Conservation (phyloP, 2,329 filamentous ascomycete species). For the Talaromyces sp. region DNA sequence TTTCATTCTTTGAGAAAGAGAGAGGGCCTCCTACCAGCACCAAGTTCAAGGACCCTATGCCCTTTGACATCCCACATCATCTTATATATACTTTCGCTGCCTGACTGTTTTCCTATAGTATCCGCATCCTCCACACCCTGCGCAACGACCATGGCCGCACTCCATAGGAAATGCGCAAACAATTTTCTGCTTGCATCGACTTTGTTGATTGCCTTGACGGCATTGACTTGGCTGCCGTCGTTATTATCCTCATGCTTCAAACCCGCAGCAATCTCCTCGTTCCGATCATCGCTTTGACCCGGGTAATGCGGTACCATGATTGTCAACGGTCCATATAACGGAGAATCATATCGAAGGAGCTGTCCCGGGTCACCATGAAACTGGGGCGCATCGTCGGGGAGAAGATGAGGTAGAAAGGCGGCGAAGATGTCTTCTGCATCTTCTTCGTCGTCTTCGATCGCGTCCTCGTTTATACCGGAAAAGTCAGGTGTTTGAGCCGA, state of each 20-base stretch:
- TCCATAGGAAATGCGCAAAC: conserved; percentile 60
- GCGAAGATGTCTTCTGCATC: conserved; percentile 52
- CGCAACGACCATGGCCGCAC: conserved; percentile 46
- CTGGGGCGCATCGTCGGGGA: conserved; percentile 54
- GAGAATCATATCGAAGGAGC: conserved; percentile 49
- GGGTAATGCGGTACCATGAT: conserved; percentile 44
- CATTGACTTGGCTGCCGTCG: not conserved
- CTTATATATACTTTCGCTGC: not conserved
- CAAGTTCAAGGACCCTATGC: conserved; percentile 55
- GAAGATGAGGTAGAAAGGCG: conserved; percentile 51
- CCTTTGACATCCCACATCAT: conserved; percentile 45
- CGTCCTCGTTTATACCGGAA: conserved; percentile 21
- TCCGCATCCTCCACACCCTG: conserved; percentile 39
- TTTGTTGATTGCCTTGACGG: conserved; percentile 19
- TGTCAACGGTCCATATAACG: conserved; percentile 38
- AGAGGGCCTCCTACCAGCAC: conserved; percentile 50
- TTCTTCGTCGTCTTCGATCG: conserved; percentile 22
- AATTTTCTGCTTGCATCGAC: conserved; percentile 49
- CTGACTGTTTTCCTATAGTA: not conserved
- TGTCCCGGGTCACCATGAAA: conserved; percentile 53
- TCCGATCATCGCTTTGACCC: conserved; percentile 29
- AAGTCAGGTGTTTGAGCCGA: not conserved
- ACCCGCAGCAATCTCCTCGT: conserved; percentile 21
- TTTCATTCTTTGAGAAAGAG: not conserved
- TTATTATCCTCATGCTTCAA: not conserved